Base-by-base conservation (phyloP, 2,329 filamentous ascomycete genomes). In the Monilinia aucupariae region DNA sequence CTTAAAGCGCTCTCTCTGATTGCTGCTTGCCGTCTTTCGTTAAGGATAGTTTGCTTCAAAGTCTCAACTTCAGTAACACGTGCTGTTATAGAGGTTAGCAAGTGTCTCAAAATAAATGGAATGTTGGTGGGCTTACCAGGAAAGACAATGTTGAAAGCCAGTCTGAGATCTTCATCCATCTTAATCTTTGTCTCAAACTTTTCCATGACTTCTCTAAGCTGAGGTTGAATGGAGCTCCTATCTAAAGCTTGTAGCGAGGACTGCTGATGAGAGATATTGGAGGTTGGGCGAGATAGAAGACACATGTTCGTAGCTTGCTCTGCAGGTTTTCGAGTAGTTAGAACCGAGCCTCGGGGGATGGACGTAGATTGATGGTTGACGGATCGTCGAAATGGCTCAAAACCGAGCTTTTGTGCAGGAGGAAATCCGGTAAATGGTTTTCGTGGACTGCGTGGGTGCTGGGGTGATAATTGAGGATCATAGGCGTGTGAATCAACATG, bases 1-100 rank as follows among this genome's bases (percentile, higher is more conserved):
- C 67, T 90, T 90, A 76, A 87, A 90, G 75, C 87, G 89, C 75
- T 49, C 41, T 62, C 60, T 62, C 32, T 47, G 15, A 41, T 25
- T 13, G 30, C 20, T 6, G 51, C 60, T 58, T 58, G 51, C 1
- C 41, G n/a, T 50, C 52, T 56, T 49, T 62, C 52, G 15, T 34
- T 51, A 10, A 49, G n/a, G 4, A 62, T 37, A 37, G 22, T 39
- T 37, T 58, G 48, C 20, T 62, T 56, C 43, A 62, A 41, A 41
- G 48, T 17, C 20, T 62, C 52, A 20, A 62, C 43, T 49, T 62
- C 60, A 4, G n/a, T 27, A 43, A 20, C 48, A 34, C 52, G 60
- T 30, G 34, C 60, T 62, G 7, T 62, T 17, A 3, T 17, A 22
- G 2, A 39, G 22, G 13, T 62, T 49, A 62, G 60, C 34, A 25